Base-by-base conservation (phyloP, 1,139 yeast species). In the Lodderomyces metapsilosis region DNA sequence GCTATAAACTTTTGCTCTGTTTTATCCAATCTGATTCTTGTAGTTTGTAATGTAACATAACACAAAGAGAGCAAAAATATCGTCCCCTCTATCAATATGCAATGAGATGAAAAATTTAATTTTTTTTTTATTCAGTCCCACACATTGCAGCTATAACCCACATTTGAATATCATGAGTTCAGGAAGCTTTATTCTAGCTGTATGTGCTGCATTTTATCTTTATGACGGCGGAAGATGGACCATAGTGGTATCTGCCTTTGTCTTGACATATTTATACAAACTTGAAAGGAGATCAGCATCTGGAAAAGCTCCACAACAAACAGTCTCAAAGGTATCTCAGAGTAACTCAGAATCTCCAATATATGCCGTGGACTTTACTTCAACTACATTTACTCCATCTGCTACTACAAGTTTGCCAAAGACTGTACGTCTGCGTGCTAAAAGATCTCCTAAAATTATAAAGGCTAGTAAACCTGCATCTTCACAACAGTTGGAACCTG, bases 311-410 rank as follows among this genome's bases (percentile, higher is more conserved):
- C 18, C 6, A 13, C 32, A 28, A 4, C 18, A 15, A 5, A 13
- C 32, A 15, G 20, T 23, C 20, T 3, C 28, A 10, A 18, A 35
- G 9, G 4, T 18, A 11, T 11, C 44, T 38, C 33, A 37, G 32
- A 17, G 41, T 22, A n/a, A 13, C 11, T 31, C 43, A 32, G 50
- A 53, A 28, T 64, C 71, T 22, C 71, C 73, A 11, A 68, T 73
- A 32, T 65, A 65, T 50, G 76, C 68, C 2, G 64, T 73, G 7
- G 78, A 71, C 49, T 73, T 71, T 53, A 72, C 76, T 3, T 64
- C 72, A 5, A 59, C 72, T 2, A 48, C 62, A 10, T 62, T 57
- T 46, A 54, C 66, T 8, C 64, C 71, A 5, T 39, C 51, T 3
- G 45, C 53, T 5, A 53, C 62, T 16, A 54, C 63, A 4, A 40